Conservation (phyloP, 805 yeast species). For the Saturnispora kantuleensis region DNA sequence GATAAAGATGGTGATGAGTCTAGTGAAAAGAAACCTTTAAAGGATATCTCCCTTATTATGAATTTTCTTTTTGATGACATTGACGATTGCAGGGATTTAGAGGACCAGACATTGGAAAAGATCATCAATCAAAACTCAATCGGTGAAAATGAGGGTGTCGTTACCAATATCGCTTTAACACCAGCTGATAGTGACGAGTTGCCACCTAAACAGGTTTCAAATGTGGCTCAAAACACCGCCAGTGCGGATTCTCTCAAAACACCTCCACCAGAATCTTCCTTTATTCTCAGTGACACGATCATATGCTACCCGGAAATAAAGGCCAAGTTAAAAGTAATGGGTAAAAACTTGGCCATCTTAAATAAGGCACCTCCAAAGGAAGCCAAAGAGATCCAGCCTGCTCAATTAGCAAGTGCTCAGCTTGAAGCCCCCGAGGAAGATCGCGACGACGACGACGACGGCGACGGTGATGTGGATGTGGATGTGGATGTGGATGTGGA, state of each 20-base stretch:
- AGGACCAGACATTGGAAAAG: conserved; percentile 43
- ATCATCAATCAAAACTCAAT: conserved; percentile 22
- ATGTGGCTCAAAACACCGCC: too few relatives aligned
- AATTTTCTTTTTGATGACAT: conserved; percentile 62
- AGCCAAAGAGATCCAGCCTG: too few relatives aligned
- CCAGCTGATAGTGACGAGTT: neutral
- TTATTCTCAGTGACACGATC: conserved; percentile 9
- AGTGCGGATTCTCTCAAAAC: neutral
- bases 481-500: conserved; percentile 1
- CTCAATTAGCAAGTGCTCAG: too few relatives aligned
- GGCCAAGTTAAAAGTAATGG: neutral
- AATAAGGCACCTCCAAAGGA: neutral
- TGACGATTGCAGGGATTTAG: conserved; percentile 50
- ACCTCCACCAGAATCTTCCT: conserved; percentile 6
- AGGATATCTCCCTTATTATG: conserved; percentile 46
- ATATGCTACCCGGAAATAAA: conserved; percentile 22
- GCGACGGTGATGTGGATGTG: too few relatives aligned
- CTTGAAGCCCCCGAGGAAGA: too few relatives aligned
- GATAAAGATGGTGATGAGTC: conserved; percentile 15
- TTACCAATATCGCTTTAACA: neutral
- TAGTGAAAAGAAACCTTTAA: conserved; percentile 25
- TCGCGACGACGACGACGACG: too few relatives aligned
- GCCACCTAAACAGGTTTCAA: neutral
- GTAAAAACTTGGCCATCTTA: neutral
- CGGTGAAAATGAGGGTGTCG: neutral